Percentiles rank a stretch among this genome's conserved stretches.
These are phyloP conservation scores for Zygnema circumcarinatum DNA, from an alignment of 139 green algal genomes.

Conservation along the genomic window DNA sequence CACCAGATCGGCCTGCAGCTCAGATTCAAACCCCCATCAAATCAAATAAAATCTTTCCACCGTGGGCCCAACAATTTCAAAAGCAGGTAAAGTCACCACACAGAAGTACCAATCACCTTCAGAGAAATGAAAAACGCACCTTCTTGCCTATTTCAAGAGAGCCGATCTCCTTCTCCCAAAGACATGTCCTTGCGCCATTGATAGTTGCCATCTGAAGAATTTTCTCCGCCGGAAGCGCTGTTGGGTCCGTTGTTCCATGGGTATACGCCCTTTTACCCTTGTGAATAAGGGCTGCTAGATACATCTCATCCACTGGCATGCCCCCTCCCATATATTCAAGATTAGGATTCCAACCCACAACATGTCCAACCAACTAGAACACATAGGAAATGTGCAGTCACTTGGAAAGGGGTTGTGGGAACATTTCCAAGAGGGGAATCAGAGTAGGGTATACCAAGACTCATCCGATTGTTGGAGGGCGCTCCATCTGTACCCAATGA, in stretches of 20 bases:
- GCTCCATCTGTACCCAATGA: slow-evolving; percentile 17
- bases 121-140: background rate
- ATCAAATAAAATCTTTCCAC: no score
- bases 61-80: background rate
- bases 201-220: slow-evolving; percentile 23
- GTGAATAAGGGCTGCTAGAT: slow-evolving; percentile 13
- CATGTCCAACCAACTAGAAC: no score
- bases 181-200: slow-evolving; percentile 9
- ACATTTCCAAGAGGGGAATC: no score
- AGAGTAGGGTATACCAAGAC: background rate
- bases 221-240: background rate
- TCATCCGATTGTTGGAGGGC: slow-evolving; percentile 18
- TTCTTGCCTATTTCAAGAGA: slow-evolving; percentile 34
- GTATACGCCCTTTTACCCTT: slow-evolving; percentile 17
- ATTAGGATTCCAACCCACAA: background rate
- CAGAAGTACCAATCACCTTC: background rate
- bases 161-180: slow-evolving; percentile 9
- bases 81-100: no score
- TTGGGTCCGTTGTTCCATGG: background rate
- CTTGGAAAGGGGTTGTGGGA: no score
- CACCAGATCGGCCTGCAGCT: slow-evolving; percentile 7
- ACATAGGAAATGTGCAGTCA: no score
- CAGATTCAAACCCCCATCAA: no score
- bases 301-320: slow-evolving; percentile 21
- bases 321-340: background rate